Conservation (phyloP, 2,329 filamentous ascomycete species). For the Aspergillus brasiliensis region DNA sequence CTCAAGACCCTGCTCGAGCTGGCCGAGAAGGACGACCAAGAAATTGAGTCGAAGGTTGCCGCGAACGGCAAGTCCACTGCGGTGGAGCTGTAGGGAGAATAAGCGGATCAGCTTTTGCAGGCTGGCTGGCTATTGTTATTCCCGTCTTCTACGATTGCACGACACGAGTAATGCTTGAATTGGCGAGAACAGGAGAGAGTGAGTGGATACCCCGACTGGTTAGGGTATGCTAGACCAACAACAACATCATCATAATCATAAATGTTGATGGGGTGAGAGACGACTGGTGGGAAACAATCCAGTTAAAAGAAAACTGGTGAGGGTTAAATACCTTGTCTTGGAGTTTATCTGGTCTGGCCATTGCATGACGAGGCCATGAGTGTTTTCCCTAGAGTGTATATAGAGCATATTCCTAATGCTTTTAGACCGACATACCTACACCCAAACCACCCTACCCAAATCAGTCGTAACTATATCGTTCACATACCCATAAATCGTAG, state of each 20-base stretch:
- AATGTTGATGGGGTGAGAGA: too few relatives aligned
- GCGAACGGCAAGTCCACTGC: constrained; percentile 34
- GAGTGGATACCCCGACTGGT: too few relatives aligned
- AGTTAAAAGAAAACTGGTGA: too few relatives aligned
- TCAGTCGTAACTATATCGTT: too few relatives aligned
- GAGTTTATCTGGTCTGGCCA: too few relatives aligned
- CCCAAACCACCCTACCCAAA: too few relatives aligned
- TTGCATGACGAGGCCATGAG: too few relatives aligned
- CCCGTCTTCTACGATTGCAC: constrained; percentile 8
- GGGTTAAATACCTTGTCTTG: too few relatives aligned
- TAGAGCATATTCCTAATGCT: constrained; percentile 1
- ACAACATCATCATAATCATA: too few relatives aligned
- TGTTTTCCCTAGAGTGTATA: constrained; percentile 5
- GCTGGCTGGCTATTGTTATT: background rate
- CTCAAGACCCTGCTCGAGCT: constrained; percentile 58
- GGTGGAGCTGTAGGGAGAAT: constrained; percentile 36
- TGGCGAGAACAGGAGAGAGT: too few relatives aligned
- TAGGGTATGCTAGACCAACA: too few relatives aligned
- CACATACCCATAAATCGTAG: background rate
- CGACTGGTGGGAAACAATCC: background rate
- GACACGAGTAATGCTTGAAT: background rate
- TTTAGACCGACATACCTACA: background rate
- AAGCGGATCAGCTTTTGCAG: too few relatives aligned
- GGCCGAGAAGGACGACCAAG: constrained; percentile 29
- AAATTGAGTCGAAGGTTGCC: constrained; percentile 18